Percentiles rank a stretch among this genome's conserved stretches.
These are phyloP conservation scores for Xylaria multiplex DNA, from an alignment of 2,329 filamentous ascomycete species.

Conservation along the genomic window DNA sequence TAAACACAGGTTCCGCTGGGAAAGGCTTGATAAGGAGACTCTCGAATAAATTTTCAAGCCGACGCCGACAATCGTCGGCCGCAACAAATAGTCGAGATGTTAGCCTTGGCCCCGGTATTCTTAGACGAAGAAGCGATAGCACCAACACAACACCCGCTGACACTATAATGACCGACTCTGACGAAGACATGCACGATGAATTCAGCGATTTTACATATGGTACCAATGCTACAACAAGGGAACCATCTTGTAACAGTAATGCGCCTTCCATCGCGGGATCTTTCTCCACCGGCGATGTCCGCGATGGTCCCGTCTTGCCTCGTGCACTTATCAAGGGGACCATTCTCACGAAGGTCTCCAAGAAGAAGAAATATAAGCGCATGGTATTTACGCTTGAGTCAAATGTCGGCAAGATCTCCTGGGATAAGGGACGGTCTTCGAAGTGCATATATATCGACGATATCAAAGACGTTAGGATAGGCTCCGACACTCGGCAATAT, in stretches of 20 bases:
- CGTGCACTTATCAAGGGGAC: conserved; percentile 81
- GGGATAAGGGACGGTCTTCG: conserved; percentile 80
- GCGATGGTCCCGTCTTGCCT: conserved; percentile 78
- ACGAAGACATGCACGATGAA: conserved; percentile 66
- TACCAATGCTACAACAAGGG: conserved; percentile 56
- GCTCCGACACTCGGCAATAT: conserved; percentile 86
- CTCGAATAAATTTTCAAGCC: conserved; percentile 75
- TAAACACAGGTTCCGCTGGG: conserved; percentile 43
- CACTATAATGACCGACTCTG: conserved; percentile 61
- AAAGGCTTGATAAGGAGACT: conserved; percentile 80
- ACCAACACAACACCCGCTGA: conserved; percentile 73
- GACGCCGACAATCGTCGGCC: conserved; percentile 81
- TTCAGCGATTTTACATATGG: conserved; percentile 57
- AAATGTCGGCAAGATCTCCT: conserved; percentile 85
- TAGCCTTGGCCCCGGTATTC: conserved; percentile 88
- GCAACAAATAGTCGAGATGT: conserved; percentile 82
- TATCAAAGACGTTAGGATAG: conserved; percentile 88
- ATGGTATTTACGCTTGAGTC: conserved; percentile 79
- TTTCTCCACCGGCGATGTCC: conserved; percentile 51
- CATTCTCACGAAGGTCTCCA: conserved; percentile 82
- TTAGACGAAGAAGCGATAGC: conserved; percentile 89
- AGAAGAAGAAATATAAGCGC: conserved; percentile 78
- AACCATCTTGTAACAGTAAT: conserved; percentile 61
- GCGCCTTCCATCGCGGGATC: conserved; percentile 59
- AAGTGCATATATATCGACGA: conserved; percentile 96